phyloP scores from a whole-genome alignment of 345 rosid genomes.

The Brassica rapa region DNA sequence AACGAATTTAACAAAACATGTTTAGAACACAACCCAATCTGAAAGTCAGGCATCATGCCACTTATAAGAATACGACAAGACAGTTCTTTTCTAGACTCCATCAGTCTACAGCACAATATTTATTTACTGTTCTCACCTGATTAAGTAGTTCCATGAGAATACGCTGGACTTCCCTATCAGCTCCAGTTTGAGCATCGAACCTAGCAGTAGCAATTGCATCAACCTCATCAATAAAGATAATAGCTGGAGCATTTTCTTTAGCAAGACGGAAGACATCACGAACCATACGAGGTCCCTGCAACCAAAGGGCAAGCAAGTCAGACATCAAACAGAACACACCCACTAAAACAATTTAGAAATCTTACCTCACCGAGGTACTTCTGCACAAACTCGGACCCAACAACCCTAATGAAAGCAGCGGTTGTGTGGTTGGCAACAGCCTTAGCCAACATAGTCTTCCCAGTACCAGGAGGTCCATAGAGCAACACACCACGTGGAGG shows the following conservation, averaged over 20 bases:
- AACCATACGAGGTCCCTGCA: conserved; percentile 97
- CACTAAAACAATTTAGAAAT: background rate
- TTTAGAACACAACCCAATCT: conserved; percentile 1
- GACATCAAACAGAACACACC: background rate
- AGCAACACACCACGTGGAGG: conserved; percentile 98
- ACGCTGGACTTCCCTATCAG: conserved; percentile 98
- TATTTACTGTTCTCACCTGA: conserved; percentile 55
- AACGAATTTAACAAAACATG: conserved; percentile 30
- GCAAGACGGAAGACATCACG: conserved; percentile 99
- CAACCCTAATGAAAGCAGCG: conserved; percentile 97
- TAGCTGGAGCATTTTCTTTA: conserved; percentile 98
- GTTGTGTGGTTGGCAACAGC: conserved; percentile 98
- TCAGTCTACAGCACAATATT: background rate
- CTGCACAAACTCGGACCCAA: conserved; percentile 98
- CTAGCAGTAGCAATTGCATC: conserved; percentile 99
- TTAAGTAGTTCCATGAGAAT: conserved; percentile 95
- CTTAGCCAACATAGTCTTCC: conserved; percentile 98
- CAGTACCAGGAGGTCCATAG: conserved; percentile 98
- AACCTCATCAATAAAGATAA: conserved; percentile 95
- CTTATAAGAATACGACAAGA: background rate
- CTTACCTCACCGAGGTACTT: conserved; percentile 95
- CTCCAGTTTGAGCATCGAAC: conserved; percentile 99
- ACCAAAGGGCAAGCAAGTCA: background rate
- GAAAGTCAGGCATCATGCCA: conserved; percentile 4
- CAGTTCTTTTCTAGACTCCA: background rate